Percentiles rank a stretch among this genome's conserved stretches.
Conservation (phyloP, 2,329 filamentous ascomycete genomes). For the Alternaria infectoria region DNA sequence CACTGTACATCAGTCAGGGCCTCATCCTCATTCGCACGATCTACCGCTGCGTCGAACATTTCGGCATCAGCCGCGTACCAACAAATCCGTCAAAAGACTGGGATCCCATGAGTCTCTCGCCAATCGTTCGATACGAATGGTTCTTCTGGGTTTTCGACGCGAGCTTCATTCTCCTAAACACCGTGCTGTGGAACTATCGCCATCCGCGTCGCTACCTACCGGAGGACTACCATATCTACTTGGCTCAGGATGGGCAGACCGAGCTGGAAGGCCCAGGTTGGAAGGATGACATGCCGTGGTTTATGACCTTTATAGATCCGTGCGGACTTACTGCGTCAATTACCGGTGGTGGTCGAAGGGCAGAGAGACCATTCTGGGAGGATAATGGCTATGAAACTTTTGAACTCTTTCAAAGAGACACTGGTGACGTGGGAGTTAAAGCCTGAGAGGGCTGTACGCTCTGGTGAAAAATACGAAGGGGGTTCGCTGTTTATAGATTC, state of each 20-base stretch:
- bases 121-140: slow-evolving; percentile 54
- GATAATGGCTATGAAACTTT: slow-evolving; percentile 20
- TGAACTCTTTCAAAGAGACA: neutral
- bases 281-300: slow-evolving; percentile 28
- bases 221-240: slow-evolving; percentile 57
- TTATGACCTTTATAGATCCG: slow-evolving; percentile 34
- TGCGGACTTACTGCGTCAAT: slow-evolving; percentile 17
- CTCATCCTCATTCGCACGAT: slow-evolving; percentile 56
- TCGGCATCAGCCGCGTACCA: slow-evolving; percentile 54
- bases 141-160: slow-evolving; percentile 61
- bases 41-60: slow-evolving; percentile 60
- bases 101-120: slow-evolving; percentile 41
- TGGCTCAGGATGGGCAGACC: slow-evolving; percentile 33
- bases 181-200: slow-evolving; percentile 55
- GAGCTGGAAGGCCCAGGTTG: slow-evolving; percentile 32
- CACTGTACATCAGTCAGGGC: slow-evolving; percentile 54
- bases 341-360: slow-evolving; percentile 1
- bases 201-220: slow-evolving; percentile 59
- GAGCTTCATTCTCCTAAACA: slow-evolving; percentile 57
- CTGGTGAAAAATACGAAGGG: neutral
- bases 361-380: slow-evolving; percentile 29
- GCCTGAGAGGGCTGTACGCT: neutral
- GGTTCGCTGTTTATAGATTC: neutral
- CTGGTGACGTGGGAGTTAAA: neutral
- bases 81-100: slow-evolving; percentile 42